phyloP scores from a whole-genome alignment of 129 eudicot species.

The Helianthus tuberosus region DNA sequence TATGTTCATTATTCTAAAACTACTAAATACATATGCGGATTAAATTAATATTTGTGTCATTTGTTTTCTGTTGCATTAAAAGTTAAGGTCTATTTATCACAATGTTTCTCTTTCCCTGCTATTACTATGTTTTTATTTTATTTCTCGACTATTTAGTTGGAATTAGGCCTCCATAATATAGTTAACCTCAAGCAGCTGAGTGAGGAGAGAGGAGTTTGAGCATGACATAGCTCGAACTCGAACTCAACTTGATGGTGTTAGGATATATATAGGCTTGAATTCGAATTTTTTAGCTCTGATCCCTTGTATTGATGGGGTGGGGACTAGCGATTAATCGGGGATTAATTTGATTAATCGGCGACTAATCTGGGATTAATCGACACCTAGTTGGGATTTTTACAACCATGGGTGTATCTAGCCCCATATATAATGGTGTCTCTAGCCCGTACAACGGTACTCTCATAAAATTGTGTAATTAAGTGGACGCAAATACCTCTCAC shows the following conservation, averaged over 20 bases:
- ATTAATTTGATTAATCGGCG: too few species aligned
- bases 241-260: not conserved
- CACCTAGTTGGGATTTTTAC: too few species aligned
- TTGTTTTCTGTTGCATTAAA: too few species aligned
- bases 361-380: too few species aligned
- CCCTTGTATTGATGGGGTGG: not conserved
- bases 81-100: too few species aligned
- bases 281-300: not conserved
- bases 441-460: too few species aligned
- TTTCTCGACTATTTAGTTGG: not conserved
- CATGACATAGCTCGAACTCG: not conserved
- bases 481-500: too few species aligned
- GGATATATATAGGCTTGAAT: not conserved
- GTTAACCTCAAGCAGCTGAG: not conserved
- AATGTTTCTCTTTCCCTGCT: not conserved
- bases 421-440: too few species aligned
- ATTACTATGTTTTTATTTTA: not conserved
- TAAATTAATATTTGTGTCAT: not conserved
- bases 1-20: slow-evolving; percentile 12
- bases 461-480: too few species aligned
- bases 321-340: too few species aligned
- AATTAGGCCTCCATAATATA: not conserved
- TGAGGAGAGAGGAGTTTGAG: not conserved
- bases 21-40: slow-evolving; percentile 16
- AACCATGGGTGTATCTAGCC: too few species aligned